phyloP scores from a whole-genome alignment of 495 filamentous ascomycete genomes.

The Geoglossum glabrum region DNA sequence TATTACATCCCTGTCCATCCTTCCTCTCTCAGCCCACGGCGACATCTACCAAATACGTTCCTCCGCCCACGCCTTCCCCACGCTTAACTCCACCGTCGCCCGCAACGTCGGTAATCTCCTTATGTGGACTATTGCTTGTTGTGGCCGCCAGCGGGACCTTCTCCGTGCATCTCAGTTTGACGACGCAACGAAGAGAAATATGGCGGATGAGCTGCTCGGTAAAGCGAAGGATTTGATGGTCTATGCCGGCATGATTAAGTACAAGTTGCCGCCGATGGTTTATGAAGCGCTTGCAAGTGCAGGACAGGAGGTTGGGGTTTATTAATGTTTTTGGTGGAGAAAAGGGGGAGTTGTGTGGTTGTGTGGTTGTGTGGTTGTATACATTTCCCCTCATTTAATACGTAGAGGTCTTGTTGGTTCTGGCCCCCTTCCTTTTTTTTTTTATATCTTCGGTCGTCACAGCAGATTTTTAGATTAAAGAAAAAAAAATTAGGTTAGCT shows the following conservation, averaged over 20 bases:
- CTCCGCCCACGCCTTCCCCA: constrained; percentile 52
- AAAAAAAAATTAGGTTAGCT: no score
- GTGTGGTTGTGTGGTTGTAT: background rate
- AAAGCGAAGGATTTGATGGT: constrained; percentile 76
- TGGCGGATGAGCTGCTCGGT: constrained; percentile 49
- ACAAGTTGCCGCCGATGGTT: constrained; percentile 53
- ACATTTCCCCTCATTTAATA: no score
- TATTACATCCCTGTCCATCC: constrained; percentile 50
- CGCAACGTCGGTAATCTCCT: constrained; percentile 75
- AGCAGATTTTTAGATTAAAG: no score
- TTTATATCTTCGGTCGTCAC: no score
- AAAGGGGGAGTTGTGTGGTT: background rate
- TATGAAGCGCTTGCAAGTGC: constrained; percentile 67
- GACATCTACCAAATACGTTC: constrained; percentile 53
- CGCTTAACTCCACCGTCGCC: constrained; percentile 49
- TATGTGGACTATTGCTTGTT: constrained; percentile 79
- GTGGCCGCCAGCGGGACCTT: constrained; percentile 49
- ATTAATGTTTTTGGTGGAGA: constrained; percentile 15
- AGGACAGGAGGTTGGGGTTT: constrained; percentile 46
- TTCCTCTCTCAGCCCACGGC: constrained; percentile 51
- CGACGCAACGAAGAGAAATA: constrained; percentile 44
- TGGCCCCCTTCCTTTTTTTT: no score
- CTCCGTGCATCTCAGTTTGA: constrained; percentile 46
- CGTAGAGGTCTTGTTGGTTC: no score
- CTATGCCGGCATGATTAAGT: constrained; percentile 86